These are phyloP conservation scores for Thraustotheca clavata DNA, from an alignment of 352 stramenopile species.

Conservation along the genomic window DNA sequence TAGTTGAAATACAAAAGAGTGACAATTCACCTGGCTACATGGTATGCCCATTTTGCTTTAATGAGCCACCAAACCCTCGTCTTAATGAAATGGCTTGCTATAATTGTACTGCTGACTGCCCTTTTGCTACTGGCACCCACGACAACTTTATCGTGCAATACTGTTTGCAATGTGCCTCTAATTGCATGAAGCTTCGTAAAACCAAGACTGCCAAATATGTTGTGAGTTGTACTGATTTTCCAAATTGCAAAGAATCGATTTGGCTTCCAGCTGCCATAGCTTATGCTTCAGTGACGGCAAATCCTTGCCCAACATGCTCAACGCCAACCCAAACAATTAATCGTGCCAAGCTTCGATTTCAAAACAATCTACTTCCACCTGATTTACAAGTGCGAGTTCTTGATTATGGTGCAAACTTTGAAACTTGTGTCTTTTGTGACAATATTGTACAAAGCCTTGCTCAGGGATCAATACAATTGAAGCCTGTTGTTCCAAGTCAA, in stretches of 20 bases:
- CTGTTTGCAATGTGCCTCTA: neutral
- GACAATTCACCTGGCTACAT: neutral
- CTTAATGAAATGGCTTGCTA: slow-evolving; percentile 24
- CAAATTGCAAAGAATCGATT: neutral
- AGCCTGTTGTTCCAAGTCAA: neutral
- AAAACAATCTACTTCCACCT: neutral
- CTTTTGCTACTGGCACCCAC: slow-evolving; percentile 13
- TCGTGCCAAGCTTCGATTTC: neutral
- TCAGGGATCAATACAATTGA: neutral
- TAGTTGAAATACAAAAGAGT: slow-evolving; percentile 23
- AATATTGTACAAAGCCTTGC: slow-evolving; percentile 3
- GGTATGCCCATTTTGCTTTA: slow-evolving; percentile 31
- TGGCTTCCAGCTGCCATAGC: slow-evolving; percentile 8
- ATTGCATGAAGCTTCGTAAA: slow-evolving; percentile 14
- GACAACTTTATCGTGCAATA: slow-evolving; percentile 9
- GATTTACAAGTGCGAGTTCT: neutral
- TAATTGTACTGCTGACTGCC: slow-evolving; percentile 16
- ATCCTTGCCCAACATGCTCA: slow-evolving; percentile 1
- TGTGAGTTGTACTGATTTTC: slow-evolving; percentile 14
- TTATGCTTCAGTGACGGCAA: neutral
- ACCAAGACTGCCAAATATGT: slow-evolving; percentile 15
- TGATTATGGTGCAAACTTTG: neutral
- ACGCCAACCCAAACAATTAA: slow-evolving; percentile 4
- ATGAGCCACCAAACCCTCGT: slow-evolving; percentile 17
- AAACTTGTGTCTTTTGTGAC: slow-evolving; percentile 19